Evolutionary conservation across 768 basidiomycete genomes (phyloP), one percentile per base, ranked within the genome.

Genomic region (Paxillus ammoniavirescens): DNA sequence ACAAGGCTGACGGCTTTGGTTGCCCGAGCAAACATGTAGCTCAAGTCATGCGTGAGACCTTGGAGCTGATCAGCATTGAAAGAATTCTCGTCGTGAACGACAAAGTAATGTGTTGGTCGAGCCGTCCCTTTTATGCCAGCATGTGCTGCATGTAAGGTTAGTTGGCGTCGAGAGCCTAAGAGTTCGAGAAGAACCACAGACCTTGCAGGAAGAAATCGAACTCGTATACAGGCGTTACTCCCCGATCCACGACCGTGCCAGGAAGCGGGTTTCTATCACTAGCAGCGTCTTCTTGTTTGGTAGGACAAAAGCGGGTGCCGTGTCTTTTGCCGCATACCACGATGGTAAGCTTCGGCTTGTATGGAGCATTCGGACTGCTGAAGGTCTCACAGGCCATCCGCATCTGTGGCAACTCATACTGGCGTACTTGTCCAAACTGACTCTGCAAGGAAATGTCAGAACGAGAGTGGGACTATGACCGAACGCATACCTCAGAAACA

Each of bases 401-500:
- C 17, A 79, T 75, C 56, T 68, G 62, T 2, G 77, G 73, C 37
- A 77, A 68, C 58, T 79, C 78, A 10, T 76, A 72, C n/a, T 42
- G 31, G 10, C 74, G 65, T 12, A 78, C 77, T n/a, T 58, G 70
- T 10, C 54, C 30, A 49, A 75, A 78, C 65, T 78, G 77, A 5
- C 77, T 75, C 68, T 76, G 45, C n/a, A n/a, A 47, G 28, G 21
- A 45, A 26, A n/a, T 54, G 42, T 35, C 6, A 36, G 49, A 18
- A 43, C 6, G 35, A 14, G 31, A 28, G 47, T 2, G 9, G 23
- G 12, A 17, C 2, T 64, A 23, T 50, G 17, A 31, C 8, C 14
- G 30, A 38, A 23, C 33, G 36, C 67, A 38, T 45, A 85, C 87
- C 73, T 89, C 87, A 1, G 86, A 88, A 21, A 89, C 84, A 42